Conservation (phyloP, 345 rosid species). For the Dimocarpus longan region DNA sequence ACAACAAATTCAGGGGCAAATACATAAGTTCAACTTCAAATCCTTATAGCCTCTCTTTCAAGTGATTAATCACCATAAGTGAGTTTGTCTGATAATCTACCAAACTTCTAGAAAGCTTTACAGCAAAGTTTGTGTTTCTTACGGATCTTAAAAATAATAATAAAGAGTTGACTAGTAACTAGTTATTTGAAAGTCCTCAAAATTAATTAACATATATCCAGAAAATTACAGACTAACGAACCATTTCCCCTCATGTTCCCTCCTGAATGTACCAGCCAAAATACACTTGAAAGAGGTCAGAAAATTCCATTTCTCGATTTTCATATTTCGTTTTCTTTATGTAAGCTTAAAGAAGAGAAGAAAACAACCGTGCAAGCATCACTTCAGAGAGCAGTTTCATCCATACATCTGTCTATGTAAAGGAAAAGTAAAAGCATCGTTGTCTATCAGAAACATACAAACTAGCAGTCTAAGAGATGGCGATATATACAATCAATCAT, state of each 20-base stretch:
- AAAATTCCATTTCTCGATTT: neutral
- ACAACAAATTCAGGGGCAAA: neutral
- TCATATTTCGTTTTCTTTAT: neutral
- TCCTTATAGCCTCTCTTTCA: slow-evolving; percentile 1
- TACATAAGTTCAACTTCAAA: neutral
- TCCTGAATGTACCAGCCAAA: neutral
- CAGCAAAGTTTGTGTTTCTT: neutral
- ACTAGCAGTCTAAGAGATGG: neutral
- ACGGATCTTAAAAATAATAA: neutral
- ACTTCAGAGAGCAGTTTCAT: neutral
- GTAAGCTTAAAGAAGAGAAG: neutral
- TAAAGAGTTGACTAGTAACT: neutral
- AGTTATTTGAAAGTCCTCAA: neutral
- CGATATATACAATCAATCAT: neutral
- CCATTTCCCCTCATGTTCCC: neutral
- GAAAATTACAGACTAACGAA: too few relatives aligned
- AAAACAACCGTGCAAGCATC: neutral
- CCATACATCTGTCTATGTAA: neutral
- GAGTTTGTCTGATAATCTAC: neutral
- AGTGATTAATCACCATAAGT: neutral
- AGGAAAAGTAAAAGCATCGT: neutral
- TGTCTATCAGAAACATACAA: neutral
- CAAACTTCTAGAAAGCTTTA: neutral
- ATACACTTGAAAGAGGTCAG: neutral
- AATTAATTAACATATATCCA: neutral